Base-by-base conservation (phyloP, 208 protist genomes). In the Leishmania lainsoni region DNA sequence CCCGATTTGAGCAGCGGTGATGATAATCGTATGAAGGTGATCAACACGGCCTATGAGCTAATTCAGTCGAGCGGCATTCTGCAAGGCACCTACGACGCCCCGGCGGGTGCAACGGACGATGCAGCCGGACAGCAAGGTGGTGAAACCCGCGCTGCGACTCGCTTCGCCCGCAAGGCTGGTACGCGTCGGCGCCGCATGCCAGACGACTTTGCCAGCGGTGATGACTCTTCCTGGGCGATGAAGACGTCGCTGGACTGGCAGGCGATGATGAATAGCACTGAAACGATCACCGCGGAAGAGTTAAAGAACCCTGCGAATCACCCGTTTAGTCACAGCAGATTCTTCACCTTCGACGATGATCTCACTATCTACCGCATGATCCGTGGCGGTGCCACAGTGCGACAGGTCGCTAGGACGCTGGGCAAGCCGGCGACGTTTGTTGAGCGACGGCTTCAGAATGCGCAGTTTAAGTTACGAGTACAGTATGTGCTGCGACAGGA, bases 31-130 rank as follows among this genome's bases (percentile, higher is more conserved):
- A 98, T 98, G 95, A 93, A 94, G 61, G 84, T 93, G 45, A 87
- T 98, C 79, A 98, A 98, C 87, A 94, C 92, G 39, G 94, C 95
- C 29, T 98, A 97, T 69, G 93, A 97, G 73, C 79, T 95, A 29
- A 87, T 98, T 58, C 94, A 97, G 81, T 83, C 88, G 0, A 93
- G 87, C 66, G 89, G 88, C 54, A 88, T 94, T 12, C 71, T 96
- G 22, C 85, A 86, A 32, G 81, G 78, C 14, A 76, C 29, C 49
- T 39, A 61, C 26, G 49, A 48, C 48, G 63, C 69, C 17, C 29
- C 29, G 16, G 22, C 48, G 16, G 54, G 29, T 17, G 5, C 69
- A 16, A 10, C 14, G 22, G 39, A 59, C 32, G 56, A 45, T 45
- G 51, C 45, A 17, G 49, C 35, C 32, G 12, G 22, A 10, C 16